Percentiles rank a stretch among this genome's conserved stretches.
Conservation (phyloP, 1,284 basidiomycete species). For the Bondarzewia mesenterica region DNA sequence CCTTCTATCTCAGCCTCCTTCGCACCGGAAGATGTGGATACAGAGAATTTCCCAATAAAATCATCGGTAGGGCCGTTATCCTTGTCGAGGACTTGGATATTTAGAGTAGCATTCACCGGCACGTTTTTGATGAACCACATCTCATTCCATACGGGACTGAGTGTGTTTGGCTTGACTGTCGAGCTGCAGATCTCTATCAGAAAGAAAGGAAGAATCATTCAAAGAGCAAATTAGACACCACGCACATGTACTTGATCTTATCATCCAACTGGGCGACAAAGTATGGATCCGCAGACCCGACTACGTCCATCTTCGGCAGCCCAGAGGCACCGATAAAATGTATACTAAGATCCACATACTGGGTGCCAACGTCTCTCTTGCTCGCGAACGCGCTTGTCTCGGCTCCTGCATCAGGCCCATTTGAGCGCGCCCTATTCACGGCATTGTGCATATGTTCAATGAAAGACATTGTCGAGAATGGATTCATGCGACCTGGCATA, state of each 20-base stretch:
- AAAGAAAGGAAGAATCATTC: background rate
- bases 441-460: background rate
- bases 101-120: conserved; percentile 47
- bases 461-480: background rate
- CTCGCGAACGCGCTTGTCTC: conserved; percentile 2
- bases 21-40: conserved; percentile 41
- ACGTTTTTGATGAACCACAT: conserved; percentile 65
- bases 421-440: background rate
- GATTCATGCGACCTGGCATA: background rate
- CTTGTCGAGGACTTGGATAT: conserved; percentile 57
- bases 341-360: conserved; percentile 43
- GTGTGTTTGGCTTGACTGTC: conserved; percentile 48
- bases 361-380: conserved; percentile 16
- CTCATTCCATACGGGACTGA: conserved; percentile 68
- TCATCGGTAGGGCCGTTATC: conserved; percentile 56
- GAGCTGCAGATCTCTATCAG: too few relatives aligned
- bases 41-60: conserved; percentile 56
- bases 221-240: conserved; percentile 5
- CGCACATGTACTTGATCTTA: conserved; percentile 52
- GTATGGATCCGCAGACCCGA: conserved; percentile 63
- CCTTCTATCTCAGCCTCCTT: conserved; percentile 56
- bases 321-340: conserved; percentile 65
- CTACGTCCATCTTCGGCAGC: conserved; percentile 63
- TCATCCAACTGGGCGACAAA: conserved; percentile 61
- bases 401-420: background rate